These are phyloP conservation scores for Alisma plantagoaquatica DNA, from an alignment of 106 monocot species.

Conservation along the genomic window DNA sequence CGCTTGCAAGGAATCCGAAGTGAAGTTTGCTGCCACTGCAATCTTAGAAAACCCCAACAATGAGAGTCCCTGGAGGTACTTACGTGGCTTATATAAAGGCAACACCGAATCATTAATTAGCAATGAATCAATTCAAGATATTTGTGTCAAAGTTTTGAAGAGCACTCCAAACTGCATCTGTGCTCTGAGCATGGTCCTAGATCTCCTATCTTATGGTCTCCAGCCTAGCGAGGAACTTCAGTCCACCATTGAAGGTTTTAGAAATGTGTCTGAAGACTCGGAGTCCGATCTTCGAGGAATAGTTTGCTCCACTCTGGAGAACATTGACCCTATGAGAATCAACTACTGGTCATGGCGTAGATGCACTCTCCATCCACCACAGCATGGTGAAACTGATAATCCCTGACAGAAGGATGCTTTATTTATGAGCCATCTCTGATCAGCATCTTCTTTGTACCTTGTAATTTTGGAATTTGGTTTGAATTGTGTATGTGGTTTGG, in stretches of 20 bases:
- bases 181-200: conserved; percentile 65
- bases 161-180: conserved; percentile 15
- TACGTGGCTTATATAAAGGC: conserved; percentile 70
- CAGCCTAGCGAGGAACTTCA: conserved; percentile 45
- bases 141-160: conserved; percentile 61
- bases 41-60: conserved; percentile 71
- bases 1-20: conserved; percentile 68
- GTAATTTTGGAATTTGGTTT: too few relatives aligned
- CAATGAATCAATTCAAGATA: conserved; percentile 32
- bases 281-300: conserved; percentile 21
- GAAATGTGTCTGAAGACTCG: conserved; percentile 9
- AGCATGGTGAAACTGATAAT: too few relatives aligned
- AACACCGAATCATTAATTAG: conserved; percentile 32
- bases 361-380: conserved; percentile 36
- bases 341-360: conserved; percentile 87
- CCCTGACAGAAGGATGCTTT: too few relatives aligned
- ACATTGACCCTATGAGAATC: conserved; percentile 47
- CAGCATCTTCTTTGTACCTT: too few relatives aligned
- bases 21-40: conserved; percentile 36
- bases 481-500: too few relatives aligned
- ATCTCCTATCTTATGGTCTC: conserved; percentile 64
- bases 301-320: conserved; percentile 64
- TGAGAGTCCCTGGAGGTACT: conserved; percentile 97
- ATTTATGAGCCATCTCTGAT: too few relatives aligned
- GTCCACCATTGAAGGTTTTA: conserved; percentile 23